These are phyloP conservation scores for Hypoxylon fuscum DNA, from an alignment of 495 filamentous ascomycete genomes.

Conservation along the genomic window DNA sequence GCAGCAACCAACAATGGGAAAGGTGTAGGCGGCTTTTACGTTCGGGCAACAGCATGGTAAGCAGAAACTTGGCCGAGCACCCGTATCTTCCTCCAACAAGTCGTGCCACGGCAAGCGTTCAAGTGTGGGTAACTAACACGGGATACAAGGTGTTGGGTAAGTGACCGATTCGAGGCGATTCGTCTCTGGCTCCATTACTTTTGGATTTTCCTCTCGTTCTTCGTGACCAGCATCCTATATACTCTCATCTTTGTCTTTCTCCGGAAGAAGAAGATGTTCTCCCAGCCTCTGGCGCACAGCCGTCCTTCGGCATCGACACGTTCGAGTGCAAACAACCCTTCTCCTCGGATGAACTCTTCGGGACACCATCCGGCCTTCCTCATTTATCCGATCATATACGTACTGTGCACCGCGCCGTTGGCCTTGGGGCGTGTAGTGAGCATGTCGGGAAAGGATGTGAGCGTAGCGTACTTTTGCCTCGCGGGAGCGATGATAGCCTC, in stretches of 20 bases:
- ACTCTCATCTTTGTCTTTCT: slow-evolving; percentile 70
- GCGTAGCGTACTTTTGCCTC: slow-evolving; percentile 69
- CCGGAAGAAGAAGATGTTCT: slow-evolving; percentile 34
- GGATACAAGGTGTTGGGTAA: slow-evolving; percentile 71
- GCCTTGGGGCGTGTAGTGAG: slow-evolving; percentile 73
- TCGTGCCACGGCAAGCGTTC: slow-evolving; percentile 8
- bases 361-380: slow-evolving; percentile 72
- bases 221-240: slow-evolving; percentile 71
- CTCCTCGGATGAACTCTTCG: slow-evolving; percentile 24
- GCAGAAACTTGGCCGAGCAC: slow-evolving; percentile 23
- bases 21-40: slow-evolving; percentile 62
- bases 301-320: slow-evolving; percentile 9
- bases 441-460: slow-evolving; percentile 64
- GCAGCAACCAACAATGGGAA: slow-evolving; percentile 58
- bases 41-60: slow-evolving; percentile 71
- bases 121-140: slow-evolving; percentile 4
- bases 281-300: slow-evolving; percentile 15
- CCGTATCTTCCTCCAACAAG: background rate
- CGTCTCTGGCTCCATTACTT: slow-evolving; percentile 81
- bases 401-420: slow-evolving; percentile 74
- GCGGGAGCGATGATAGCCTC: slow-evolving; percentile 77
- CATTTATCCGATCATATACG: slow-evolving; percentile 78
- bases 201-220: slow-evolving; percentile 78
- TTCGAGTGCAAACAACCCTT: slow-evolving; percentile 1
- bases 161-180: slow-evolving; percentile 63